These are phyloP conservation scores for Hanseniaspora nectarophila DNA, from an alignment of 805 yeast species.

Conservation along the genomic window DNA sequence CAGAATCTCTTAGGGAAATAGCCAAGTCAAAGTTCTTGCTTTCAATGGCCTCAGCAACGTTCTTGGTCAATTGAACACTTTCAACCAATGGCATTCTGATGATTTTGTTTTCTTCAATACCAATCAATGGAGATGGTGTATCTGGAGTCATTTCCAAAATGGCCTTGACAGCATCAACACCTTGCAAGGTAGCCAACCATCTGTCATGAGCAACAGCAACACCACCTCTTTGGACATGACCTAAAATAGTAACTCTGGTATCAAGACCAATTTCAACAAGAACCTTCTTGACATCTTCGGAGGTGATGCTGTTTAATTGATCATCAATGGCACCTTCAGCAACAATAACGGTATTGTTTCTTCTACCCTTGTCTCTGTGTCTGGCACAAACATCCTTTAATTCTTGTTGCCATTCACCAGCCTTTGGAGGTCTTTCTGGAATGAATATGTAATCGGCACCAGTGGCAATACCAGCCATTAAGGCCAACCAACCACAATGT, in stretches of 20 bases:
- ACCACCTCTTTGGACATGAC: constrained; percentile 79
- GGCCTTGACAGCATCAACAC: constrained; percentile 71
- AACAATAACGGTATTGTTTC: constrained; percentile 68
- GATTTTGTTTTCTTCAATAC: constrained; percentile 57
- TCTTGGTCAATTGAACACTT: constrained; percentile 58
- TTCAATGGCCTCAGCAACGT: constrained; percentile 59
- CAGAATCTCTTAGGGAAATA: constrained; percentile 58
- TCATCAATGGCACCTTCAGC: constrained; percentile 75
- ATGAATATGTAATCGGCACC: constrained; percentile 72
- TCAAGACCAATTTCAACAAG: constrained; percentile 59
- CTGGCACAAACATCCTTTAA: constrained; percentile 50
- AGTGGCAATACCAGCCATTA: constrained; percentile 69
- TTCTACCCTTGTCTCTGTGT: constrained; percentile 60
- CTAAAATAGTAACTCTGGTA: constrained; percentile 64
- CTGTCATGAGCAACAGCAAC: constrained; percentile 67
- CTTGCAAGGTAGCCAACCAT: constrained; percentile 62
- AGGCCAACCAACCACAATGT: constrained; percentile 80
- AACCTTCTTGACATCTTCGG: constrained; percentile 53
- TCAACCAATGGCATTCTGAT: constrained; percentile 58
- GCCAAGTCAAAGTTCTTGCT: constrained; percentile 57
- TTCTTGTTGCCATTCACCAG: constrained; percentile 53
- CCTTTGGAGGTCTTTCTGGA: constrained; percentile 65
- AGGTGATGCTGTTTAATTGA: constrained; percentile 54
- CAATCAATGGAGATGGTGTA: constrained; percentile 72
- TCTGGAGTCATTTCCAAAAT: constrained; percentile 55